A percentile compares a stretch with the other conserved stretches of the same genome.
phyloP scores from a whole-genome alignment of 345 rosid genomes.

The Corymbia maculata region DNA sequence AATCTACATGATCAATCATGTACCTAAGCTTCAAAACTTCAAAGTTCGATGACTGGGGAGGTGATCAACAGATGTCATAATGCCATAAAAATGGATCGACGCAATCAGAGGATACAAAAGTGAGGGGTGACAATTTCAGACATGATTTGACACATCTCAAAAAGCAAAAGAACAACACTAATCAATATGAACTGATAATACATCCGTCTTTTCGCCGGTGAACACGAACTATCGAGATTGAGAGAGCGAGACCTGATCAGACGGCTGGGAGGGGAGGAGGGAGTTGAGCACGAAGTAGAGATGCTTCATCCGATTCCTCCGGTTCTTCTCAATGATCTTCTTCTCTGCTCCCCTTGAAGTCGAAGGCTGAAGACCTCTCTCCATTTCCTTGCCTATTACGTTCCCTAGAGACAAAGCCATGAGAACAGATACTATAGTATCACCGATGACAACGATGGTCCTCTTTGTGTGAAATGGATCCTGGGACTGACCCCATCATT shows the following conservation, averaged over 20 bases:
- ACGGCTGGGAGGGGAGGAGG: conserved; percentile 24
- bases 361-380: conserved; percentile 3
- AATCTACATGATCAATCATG: not conserved
- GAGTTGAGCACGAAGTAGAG: conserved; percentile 30
- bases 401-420: not conserved
- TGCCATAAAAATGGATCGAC: not conserved
- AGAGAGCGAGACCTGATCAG: conserved; percentile 10
- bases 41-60: not conserved
- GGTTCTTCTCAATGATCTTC: conserved; percentile 37
- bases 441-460: not conserved
- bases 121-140: not conserved
- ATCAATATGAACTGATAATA: not conserved
- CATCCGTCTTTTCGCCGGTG: not conserved
- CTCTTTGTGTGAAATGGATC: not conserved
- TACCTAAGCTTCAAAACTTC: not conserved
- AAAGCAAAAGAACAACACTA: not conserved
- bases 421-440: not conserved
- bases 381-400: not conserved
- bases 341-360: conserved; percentile 13
- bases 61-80: not conserved
- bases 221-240: not conserved
- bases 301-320: conserved; percentile 42
- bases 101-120: not conserved
- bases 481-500: not conserved
- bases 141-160: not conserved